These are phyloP conservation scores for Vitis amurensis DNA, from an alignment of 164 flowering plant species.

Conservation along the genomic window DNA sequence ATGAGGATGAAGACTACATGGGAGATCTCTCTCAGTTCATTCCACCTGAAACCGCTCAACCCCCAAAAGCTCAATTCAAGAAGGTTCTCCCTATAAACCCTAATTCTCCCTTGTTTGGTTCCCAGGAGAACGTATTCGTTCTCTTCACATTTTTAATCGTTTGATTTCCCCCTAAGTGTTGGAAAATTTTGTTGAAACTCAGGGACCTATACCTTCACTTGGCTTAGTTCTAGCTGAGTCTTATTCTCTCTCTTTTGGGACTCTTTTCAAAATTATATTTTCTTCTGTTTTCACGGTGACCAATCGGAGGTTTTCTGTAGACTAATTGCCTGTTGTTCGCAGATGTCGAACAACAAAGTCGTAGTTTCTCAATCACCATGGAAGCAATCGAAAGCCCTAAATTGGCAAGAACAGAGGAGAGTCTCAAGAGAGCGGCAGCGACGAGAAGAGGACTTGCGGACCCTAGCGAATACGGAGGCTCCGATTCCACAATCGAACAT, in stretches of 20 bases:
- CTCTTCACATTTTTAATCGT: too few relatives aligned
- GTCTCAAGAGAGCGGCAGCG: slow-evolving; percentile 63
- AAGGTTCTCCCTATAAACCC: slow-evolving; percentile 25
- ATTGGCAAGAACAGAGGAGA: slow-evolving; percentile 66
- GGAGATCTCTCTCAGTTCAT: slow-evolving; percentile 84
- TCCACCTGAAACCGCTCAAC: slow-evolving; percentile 47
- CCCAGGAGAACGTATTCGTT: too few relatives aligned
- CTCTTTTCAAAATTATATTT: too few relatives aligned
- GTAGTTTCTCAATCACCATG: slow-evolving; percentile 25
- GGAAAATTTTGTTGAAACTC: too few relatives aligned
- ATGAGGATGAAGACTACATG: slow-evolving; percentile 85
- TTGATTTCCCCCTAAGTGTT: too few relatives aligned
- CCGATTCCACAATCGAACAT: slow-evolving; percentile 85
- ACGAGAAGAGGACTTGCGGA: slow-evolving; percentile 70
- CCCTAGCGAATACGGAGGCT: slow-evolving; percentile 54
- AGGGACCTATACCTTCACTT: too few relatives aligned
- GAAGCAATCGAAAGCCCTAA: slow-evolving; percentile 42
- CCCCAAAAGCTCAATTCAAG: slow-evolving; percentile 27
- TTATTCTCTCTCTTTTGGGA: too few relatives aligned
- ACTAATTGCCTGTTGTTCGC: not conserved
- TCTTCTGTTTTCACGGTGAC: too few relatives aligned
- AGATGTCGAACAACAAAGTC: slow-evolving; percentile 30
- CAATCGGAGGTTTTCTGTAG: not conserved
- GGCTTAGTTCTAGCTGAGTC: too few relatives aligned
- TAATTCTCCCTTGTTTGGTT: too few relatives aligned